Percentiles rank a stretch among this genome's conserved stretches.
Conservation (phyloP, 1,284 basidiomycete genomes). For the Ceratobasidium sp. region DNA sequence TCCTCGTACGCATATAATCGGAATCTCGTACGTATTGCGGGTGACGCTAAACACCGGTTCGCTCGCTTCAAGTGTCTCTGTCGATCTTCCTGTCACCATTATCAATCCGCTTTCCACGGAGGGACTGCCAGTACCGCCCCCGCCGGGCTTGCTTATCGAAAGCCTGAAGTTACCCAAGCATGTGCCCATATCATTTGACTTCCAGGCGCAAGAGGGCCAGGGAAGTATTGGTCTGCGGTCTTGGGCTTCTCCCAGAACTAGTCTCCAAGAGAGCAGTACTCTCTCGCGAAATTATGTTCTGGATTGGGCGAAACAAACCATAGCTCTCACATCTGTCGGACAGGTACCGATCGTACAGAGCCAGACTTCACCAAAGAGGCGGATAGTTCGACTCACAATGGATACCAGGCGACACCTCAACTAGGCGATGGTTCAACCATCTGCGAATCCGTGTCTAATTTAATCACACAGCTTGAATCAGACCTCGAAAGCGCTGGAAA, state of each 20-base stretch:
- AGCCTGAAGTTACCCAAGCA: constrained; percentile 27
- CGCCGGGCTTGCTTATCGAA: constrained; percentile 44
- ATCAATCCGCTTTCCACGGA: constrained; percentile 84
- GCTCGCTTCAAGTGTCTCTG: constrained; percentile 68
- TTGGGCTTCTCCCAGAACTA: neutral
- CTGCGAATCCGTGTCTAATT: constrained; percentile 1
- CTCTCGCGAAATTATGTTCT: neutral
- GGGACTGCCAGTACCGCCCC: constrained; percentile 57
- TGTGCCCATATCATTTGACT: constrained; percentile 23
- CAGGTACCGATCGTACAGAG: neutral
- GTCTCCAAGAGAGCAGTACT: neutral
- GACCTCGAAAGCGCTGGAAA: neutral
- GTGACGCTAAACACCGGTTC: constrained; percentile 71
- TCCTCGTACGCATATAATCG: constrained; percentile 74
- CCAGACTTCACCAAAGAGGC: neutral
- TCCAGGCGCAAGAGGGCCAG: neutral
- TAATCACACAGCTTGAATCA: constrained; percentile 17
- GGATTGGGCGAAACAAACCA: constrained; percentile 18
- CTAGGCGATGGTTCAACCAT: neutral
- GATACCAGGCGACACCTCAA: neutral
- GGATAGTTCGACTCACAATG: neutral
- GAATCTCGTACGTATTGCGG: constrained; percentile 79
- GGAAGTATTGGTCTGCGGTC: neutral
- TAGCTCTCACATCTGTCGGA: neutral
- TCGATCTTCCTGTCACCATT: constrained; percentile 73